A percentile compares a stretch with the other conserved stretches of the same genome.
These are phyloP conservation scores for Syzygium jambos DNA, from an alignment of 345 rosid species.

Conservation along the genomic window DNA sequence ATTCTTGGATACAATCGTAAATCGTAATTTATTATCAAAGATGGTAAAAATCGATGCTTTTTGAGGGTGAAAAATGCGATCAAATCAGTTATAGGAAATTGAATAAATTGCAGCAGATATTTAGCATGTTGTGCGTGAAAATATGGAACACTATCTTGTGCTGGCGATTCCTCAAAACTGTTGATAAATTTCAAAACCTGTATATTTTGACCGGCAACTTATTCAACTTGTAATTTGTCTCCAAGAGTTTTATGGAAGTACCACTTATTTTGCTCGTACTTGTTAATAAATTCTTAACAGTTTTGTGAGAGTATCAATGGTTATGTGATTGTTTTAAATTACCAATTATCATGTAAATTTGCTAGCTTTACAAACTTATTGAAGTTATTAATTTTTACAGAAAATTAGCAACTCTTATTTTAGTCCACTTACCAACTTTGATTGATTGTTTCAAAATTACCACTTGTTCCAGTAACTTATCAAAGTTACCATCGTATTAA, in stretches of 20 bases:
- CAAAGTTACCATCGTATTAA: background rate
- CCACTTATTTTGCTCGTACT: background rate
- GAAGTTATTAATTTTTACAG: background rate
- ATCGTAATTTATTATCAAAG: background rate
- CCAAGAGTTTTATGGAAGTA: background rate
- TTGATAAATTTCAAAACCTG: background rate
- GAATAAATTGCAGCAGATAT: background rate
- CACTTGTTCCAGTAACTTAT: background rate
- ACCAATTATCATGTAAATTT: background rate
- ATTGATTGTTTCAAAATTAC: background rate
- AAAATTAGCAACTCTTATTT: background rate
- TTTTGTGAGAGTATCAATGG: background rate
- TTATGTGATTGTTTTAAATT: background rate
- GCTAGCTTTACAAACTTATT: background rate
- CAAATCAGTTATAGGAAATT: background rate
- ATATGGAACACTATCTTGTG: background rate
- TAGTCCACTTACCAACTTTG: background rate
- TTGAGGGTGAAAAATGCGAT: background rate
- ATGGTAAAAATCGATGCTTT: background rate
- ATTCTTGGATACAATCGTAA: background rate
- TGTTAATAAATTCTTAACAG: background rate
- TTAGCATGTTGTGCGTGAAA: background rate
- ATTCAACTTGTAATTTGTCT: background rate
- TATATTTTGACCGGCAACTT: background rate
- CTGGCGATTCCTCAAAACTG: background rate